Evolutionary conservation across 2,329 filamentous ascomycete genomes (phyloP).

Genomic region (Lasiodiplodia sp.): DNA sequence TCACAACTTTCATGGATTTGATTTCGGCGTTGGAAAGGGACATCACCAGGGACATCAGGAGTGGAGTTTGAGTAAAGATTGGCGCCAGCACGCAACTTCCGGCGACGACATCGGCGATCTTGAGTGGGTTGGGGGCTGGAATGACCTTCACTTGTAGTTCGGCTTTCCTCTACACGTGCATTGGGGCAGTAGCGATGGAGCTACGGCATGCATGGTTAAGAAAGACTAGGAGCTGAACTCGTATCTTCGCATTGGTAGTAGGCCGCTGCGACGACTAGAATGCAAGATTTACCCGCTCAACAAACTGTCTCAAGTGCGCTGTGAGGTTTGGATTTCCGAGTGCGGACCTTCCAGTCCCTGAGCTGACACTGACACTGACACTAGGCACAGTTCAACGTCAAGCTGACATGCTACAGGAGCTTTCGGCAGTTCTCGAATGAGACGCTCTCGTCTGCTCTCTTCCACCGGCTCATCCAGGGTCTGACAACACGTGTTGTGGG

Average conservation of each 20-base stretch:
- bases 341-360: too few relatives aligned
- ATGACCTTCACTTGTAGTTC: slow-evolving; percentile 69
- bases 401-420: not conserved
- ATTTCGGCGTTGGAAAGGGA: slow-evolving; percentile 25
- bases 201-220: slow-evolving; percentile 28
- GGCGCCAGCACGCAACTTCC: slow-evolving; percentile 53
- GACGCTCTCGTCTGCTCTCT: not conserved
- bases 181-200: slow-evolving; percentile 23
- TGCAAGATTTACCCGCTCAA: slow-evolving; percentile 31
- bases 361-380: too few relatives aligned
- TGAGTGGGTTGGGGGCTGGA: slow-evolving; percentile 96
- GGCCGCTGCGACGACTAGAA: slow-evolving; percentile 30
- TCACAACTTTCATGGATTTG: slow-evolving; percentile 25
- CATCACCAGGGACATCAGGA: slow-evolving; percentile 39
- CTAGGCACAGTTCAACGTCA: not conserved
- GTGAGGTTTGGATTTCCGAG: not conserved
- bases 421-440: slow-evolving; percentile 5
- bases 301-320: not conserved
- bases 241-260: slow-evolving; percentile 31
- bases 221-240: slow-evolving; percentile 25
- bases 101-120: slow-evolving; percentile 77
- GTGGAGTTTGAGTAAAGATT: slow-evolving; percentile 58
- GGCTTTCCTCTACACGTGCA: slow-evolving; percentile 19
- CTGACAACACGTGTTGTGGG: slow-evolving; percentile 1
- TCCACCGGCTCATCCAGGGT: not conserved